Conservation (phyloP, 306 rosid genomes). For the Cicer cuneatum region DNA sequence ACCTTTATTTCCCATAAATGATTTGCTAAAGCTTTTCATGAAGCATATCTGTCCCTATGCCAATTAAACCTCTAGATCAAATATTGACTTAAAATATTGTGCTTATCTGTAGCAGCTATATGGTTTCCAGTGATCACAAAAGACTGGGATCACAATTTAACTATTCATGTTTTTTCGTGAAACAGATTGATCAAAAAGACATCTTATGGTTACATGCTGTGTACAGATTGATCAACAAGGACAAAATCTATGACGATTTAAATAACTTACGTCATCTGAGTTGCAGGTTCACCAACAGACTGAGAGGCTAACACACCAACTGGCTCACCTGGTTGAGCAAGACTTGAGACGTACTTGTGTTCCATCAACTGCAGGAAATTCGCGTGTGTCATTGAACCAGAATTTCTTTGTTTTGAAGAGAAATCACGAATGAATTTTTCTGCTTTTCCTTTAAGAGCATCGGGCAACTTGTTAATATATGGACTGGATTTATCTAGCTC, state of each 20-base stretch:
- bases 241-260: background rate
- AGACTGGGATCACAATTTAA: background rate
- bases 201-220: background rate
- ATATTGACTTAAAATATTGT: background rate
- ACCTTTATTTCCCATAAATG: background rate
- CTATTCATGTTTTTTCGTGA: background rate
- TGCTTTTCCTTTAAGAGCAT: slow-evolving; percentile 64
- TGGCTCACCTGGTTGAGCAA: slow-evolving; percentile 95
- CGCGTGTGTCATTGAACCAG: slow-evolving; percentile 45
- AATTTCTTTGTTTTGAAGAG: slow-evolving; percentile 50
- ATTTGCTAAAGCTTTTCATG: slow-evolving; percentile 10
- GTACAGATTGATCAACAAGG: background rate
- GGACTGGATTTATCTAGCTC: slow-evolving; percentile 62
- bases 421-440: slow-evolving; percentile 49
- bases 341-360: slow-evolving; percentile 85
- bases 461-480: slow-evolving; percentile 70
- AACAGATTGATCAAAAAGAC: slow-evolving; percentile 12
- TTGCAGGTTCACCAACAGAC: slow-evolving; percentile 95
- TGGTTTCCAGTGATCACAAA: slow-evolving; percentile 28
- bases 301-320: slow-evolving; percentile 94
- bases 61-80: background rate
- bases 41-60: background rate
- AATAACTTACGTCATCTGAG: slow-evolving; percentile 84
- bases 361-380: slow-evolving; percentile 79
- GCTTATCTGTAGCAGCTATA: slow-evolving; percentile 14